These are phyloP conservation scores for Conoideocrella luteorostrata DNA, from an alignment of 2,329 filamentous ascomycete species.

Conservation along the genomic window DNA sequence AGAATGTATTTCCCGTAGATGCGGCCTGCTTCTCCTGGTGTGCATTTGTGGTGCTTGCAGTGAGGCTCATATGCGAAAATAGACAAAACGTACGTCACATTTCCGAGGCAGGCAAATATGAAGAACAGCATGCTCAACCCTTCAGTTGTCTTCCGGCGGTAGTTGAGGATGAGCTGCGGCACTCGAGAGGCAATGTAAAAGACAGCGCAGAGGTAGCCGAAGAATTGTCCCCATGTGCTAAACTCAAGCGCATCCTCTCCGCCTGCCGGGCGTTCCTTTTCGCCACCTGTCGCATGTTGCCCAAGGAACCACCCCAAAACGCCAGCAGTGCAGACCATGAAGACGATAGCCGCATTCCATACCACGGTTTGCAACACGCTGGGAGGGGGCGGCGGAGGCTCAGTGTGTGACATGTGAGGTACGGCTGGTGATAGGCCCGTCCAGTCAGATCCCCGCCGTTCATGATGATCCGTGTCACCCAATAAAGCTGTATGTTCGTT, in stretches of 20 bases:
- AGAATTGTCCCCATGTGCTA: slow-evolving; percentile 76
- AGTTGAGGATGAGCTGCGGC: slow-evolving; percentile 88
- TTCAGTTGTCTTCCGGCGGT: slow-evolving; percentile 84
- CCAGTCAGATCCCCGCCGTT: slow-evolving; percentile 49
- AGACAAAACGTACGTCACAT: slow-evolving; percentile 85
- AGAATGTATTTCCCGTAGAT: slow-evolving; percentile 79
- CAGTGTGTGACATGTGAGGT: slow-evolving; percentile 56
- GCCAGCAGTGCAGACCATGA: slow-evolving; percentile 79
- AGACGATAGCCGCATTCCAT: slow-evolving; percentile 69
- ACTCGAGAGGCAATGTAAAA: slow-evolving; percentile 86
- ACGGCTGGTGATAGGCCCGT: slow-evolving; percentile 72
- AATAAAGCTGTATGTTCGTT: slow-evolving; percentile 50
- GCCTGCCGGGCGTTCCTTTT: slow-evolving; percentile 31
- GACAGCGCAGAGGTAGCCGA: slow-evolving; percentile 85
- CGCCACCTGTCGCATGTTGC: slow-evolving; percentile 29
- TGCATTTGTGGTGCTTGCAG: slow-evolving; percentile 53
- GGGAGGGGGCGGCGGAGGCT: slow-evolving; percentile 38
- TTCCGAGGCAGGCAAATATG: slow-evolving; percentile 91
- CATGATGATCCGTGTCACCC: slow-evolving; percentile 33
- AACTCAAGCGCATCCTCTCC: slow-evolving; percentile 53
- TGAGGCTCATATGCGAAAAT: slow-evolving; percentile 84
- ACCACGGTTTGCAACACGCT: slow-evolving; percentile 51
- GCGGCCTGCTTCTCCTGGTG: slow-evolving; percentile 53
- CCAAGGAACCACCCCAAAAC: slow-evolving; percentile 78
- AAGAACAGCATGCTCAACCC: slow-evolving; percentile 94